Percentiles rank a stretch among this genome's conserved stretches.
These are phyloP conservation scores for Pyracantha coccinea DNA, from an alignment of 331 rosid genomes.

Conservation along the genomic window DNA sequence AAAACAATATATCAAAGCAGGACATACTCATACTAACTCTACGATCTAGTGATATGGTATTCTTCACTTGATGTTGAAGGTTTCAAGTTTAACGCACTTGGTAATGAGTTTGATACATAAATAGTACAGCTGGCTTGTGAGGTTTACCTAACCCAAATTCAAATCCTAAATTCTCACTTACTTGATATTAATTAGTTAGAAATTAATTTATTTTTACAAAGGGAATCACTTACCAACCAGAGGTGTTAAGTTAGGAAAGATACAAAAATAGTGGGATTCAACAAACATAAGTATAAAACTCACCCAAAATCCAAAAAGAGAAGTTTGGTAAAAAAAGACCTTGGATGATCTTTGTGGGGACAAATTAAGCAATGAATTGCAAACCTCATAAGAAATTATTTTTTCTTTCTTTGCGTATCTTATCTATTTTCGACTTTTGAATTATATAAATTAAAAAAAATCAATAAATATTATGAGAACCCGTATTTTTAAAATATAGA, in stretches of 20 bases:
- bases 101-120: no score
- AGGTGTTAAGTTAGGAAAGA: background rate
- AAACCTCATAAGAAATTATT: background rate
- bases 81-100: no score
- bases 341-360: conserved; percentile 7
- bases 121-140: no score
- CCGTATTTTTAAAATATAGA: no score
- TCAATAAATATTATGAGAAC: background rate
- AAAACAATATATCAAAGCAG: no score
- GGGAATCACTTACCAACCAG: background rate
- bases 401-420: no score
- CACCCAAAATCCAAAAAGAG: background rate
- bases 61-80: no score
- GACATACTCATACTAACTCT: no score
- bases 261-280: background rate
- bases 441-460: no score
- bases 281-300: background rate
- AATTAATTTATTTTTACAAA: background rate
- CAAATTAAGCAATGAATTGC: background rate
- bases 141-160: background rate
- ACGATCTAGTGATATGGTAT: no score
- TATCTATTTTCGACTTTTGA: no score
- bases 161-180: background rate
- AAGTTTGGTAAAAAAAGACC: background rate
- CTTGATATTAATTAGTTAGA: background rate